Conservation (phyloP, 2,329 filamentous ascomycete species). For the Aspergillus aculeatus region DNA sequence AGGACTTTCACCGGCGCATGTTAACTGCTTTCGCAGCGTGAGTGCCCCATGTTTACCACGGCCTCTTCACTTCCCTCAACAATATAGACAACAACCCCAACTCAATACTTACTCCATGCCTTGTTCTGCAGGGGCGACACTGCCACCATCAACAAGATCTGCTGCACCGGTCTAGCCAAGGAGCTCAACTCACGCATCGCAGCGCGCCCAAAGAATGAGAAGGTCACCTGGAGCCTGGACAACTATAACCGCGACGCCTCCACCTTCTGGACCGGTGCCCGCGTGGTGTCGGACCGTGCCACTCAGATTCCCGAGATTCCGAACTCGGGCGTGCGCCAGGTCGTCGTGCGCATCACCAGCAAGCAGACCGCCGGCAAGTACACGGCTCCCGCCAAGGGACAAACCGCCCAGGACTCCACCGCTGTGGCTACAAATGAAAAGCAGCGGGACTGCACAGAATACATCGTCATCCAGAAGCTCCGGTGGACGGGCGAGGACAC, state of each 20-base stretch:
- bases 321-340: constrained; percentile 42
- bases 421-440: constrained; percentile 25
- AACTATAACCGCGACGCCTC: constrained; percentile 38
- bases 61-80: not conserved
- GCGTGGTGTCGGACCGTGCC: constrained; percentile 43
- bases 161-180: constrained; percentile 39
- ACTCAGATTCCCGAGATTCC: constrained; percentile 40
- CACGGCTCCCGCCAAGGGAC: not conserved
- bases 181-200: constrained; percentile 36
- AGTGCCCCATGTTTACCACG: constrained; percentile 14
- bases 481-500: constrained; percentile 42
- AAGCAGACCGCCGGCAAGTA: constrained; percentile 36
- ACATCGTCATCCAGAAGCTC: constrained; percentile 52
- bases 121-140: constrained; percentile 34
- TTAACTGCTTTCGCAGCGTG: constrained; percentile 50
- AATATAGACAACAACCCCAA: not conserved
- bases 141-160: constrained; percentile 34
- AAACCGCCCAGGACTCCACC: not conserved
- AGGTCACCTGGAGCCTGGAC: constrained; percentile 38
- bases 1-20: constrained; percentile 46
- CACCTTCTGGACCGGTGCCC: constrained; percentile 37
- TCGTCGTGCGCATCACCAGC: constrained; percentile 40
- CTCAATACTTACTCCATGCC: constrained; percentile 15
- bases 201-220: constrained; percentile 31
- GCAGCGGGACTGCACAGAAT: constrained; percentile 48